Base-by-base conservation (phyloP, 129 eudicot genomes). In the Logfia minima region DNA sequence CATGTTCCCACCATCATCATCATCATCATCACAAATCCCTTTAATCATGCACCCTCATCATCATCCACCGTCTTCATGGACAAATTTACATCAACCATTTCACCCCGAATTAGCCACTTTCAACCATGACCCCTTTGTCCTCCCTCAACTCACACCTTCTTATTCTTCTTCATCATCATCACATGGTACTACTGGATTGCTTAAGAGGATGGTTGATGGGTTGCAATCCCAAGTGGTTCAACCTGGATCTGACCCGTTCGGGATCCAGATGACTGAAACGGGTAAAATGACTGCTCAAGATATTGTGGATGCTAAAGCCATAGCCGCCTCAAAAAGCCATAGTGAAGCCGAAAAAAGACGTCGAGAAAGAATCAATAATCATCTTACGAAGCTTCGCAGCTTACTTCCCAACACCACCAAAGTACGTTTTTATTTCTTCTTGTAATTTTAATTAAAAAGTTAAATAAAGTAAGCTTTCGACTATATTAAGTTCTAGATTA, bases 261-360 rank as follows among this genome's bases (percentile, higher is more conserved):
- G 85, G 16, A 84, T 88, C 75, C 96, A 85, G 63, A 77, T 84
- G 63, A 77, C 85, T 2, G 98, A 92, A 58, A 70, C 88, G 19
- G 84, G 79, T 77, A 88, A 88, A 73, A 85, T 90, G 88, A 86
- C 82, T 31, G 84, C 96, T 76, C 98, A 85, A 70, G 95, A 92
- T 70, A 86, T 88, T 21, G 90, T 84, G 87, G 92, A 90, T 70
- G 96, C 96, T 3, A 93, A 93, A 78, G 92, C 95, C 32, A 87
- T 90, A 5, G 98, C 98, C 18, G 98, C 98, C 61, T 93, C 97
- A 0, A 90, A 90, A 77, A 93, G 96, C 85, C 98, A 93, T 24
- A 93, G 97, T 53, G 97, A 93, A 81, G 98, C 98, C 18, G 97
- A 93, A 82, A 83, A 95, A 62, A 77, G 91, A 56, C 87, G 98